phyloP scores from a whole-genome alignment of 2,329 filamentous ascomycete genomes.

The Alternaria brassicicola region DNA sequence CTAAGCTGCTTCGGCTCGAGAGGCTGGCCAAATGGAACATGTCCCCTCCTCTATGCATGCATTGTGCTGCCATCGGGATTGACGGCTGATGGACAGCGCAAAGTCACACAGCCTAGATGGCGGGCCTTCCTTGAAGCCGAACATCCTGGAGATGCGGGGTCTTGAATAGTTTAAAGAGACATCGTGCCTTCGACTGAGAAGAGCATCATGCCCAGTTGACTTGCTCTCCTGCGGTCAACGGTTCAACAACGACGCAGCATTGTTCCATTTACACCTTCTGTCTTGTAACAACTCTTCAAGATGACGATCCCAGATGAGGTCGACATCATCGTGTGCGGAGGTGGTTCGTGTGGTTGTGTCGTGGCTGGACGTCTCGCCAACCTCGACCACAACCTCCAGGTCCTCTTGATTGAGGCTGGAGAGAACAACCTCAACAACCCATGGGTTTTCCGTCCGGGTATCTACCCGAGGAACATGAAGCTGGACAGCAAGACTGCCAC shows the following conservation, averaged over 20 bases:
- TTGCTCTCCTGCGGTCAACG: slow-evolving; percentile 37
- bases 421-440: slow-evolving; percentile 79
- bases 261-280: slow-evolving; percentile 3
- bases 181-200: slow-evolving; percentile 18
- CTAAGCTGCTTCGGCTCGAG: slow-evolving; percentile 15
- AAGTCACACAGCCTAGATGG: slow-evolving; percentile 25
- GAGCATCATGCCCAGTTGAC: slow-evolving; percentile 35
- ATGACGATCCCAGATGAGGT: slow-evolving; percentile 77
- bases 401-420: slow-evolving; percentile 72
- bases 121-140: slow-evolving; percentile 33
- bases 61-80: slow-evolving; percentile 23
- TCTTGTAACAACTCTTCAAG: slow-evolving; percentile 16
- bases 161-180: slow-evolving; percentile 35
- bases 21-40: slow-evolving; percentile 23
- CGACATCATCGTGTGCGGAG: slow-evolving; percentile 80
- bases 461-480: slow-evolving; percentile 81
- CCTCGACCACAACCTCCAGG: slow-evolving; percentile 73
- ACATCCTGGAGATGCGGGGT: slow-evolving; percentile 40
- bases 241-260: slow-evolving; percentile 2
- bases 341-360: slow-evolving; percentile 67
- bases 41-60: slow-evolving; percentile 35
- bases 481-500: slow-evolving; percentile 80
- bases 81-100: slow-evolving; percentile 22
- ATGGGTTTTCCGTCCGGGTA: slow-evolving; percentile 75
- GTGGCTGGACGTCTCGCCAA: slow-evolving; percentile 69